Percentiles rank a stretch among this genome's conserved stretches.
Evolutionary conservation across 345 rosid genomes (phyloP).

Genomic region (Arabidopsis thaliana): TAIR10.1 NC_003070.9:7863501-7864000

Average conservation of each 20-base stretch:
- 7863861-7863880: constrained; percentile 10
- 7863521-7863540: constrained; percentile 59
- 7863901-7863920: neutral
- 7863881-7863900: neutral
- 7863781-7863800: constrained; percentile 61
- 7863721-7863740: constrained; percentile 55
- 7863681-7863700: constrained; percentile 57
- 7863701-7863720: constrained; percentile 63
- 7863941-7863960: neutral
- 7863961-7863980: neutral
- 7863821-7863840: constrained; percentile 21
- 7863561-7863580: constrained; percentile 55
- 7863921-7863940: neutral
- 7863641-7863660: constrained; percentile 58
- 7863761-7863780: constrained; percentile 61
- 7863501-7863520: constrained; percentile 59
- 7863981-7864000: neutral
- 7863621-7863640: constrained; percentile 59
- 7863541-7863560: constrained; percentile 58
- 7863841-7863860: constrained; percentile 14
- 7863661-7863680: constrained; percentile 52
- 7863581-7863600: constrained; percentile 64
- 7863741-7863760: constrained; percentile 58
- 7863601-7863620: constrained; percentile 55
- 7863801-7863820: constrained; percentile 58